phyloP scores from a whole-genome alignment of 169 alveolate species.

The Cryptosporidium tyzzeri region DNA sequence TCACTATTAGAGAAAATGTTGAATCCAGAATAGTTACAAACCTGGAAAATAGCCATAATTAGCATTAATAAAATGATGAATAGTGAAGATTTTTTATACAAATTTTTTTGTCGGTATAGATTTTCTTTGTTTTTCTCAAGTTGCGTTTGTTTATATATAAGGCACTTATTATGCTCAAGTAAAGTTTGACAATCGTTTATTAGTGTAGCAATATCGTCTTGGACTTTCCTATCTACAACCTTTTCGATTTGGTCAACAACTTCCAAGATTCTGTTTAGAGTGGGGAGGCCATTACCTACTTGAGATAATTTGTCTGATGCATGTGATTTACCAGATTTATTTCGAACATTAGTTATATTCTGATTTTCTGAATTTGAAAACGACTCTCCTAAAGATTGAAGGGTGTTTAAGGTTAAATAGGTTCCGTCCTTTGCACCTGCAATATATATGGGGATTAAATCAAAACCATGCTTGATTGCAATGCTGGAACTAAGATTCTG shows the following conservation, averaged over 20 bases:
- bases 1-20: not conserved
- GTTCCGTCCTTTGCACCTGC: slow-evolving; percentile 79
- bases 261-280: slow-evolving; percentile 44
- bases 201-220: slow-evolving; percentile 19
- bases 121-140: slow-evolving; percentile 37
- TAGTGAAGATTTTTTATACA: slow-evolving; percentile 1
- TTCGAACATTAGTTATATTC: not conserved
- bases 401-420: slow-evolving; percentile 20
- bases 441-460: slow-evolving; percentile 77
- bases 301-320: not conserved
- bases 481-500: slow-evolving; percentile 76
- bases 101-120: not conserved
- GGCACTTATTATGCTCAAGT: not conserved
- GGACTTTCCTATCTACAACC: slow-evolving; percentile 53
- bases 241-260: slow-evolving; percentile 35
- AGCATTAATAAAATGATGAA: not conserved
- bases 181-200: slow-evolving; percentile 11
- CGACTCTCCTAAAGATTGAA: not conserved
- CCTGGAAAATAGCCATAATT: slow-evolving; percentile 14
- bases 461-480: slow-evolving; percentile 76
- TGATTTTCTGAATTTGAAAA: slow-evolving; percentile 13
- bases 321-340: slow-evolving; percentile 4
- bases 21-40: not conserved
- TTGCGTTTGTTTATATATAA: slow-evolving; percentile 24
- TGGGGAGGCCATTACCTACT: not conserved